Evolutionary conservation across 148 eudicot genomes (phyloP).

Genomic region (Cornus kousa): DNA sequence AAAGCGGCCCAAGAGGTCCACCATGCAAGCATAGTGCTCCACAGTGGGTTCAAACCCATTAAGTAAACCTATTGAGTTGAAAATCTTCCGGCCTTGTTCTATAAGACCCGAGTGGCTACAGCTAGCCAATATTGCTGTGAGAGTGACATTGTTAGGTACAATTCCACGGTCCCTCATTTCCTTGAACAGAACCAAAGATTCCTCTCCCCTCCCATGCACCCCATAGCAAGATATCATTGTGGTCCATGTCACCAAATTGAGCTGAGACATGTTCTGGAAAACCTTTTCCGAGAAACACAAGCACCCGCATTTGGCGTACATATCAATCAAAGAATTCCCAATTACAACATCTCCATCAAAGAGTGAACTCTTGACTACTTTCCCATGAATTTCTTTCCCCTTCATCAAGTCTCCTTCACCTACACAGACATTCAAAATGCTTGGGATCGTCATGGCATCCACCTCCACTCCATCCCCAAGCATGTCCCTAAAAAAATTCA

Average conservation of each 20-base stretch:
- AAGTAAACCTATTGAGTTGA: constrained; percentile 13
- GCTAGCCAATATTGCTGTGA: constrained; percentile 28
- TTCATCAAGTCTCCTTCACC: constrained; percentile 26
- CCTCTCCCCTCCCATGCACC: constrained; percentile 26
- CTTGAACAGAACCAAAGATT: constrained; percentile 25
- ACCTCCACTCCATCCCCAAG: constrained; percentile 16
- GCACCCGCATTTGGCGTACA: constrained; percentile 29
- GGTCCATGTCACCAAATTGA: constrained; percentile 30
- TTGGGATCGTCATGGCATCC: constrained; percentile 22
- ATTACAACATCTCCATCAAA: constrained; percentile 18
- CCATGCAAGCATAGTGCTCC: constrained; percentile 56
- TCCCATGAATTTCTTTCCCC: constrained; percentile 34
- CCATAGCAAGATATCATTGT: constrained; percentile 35
- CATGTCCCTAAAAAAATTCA: constrained; percentile 23
- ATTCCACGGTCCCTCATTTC: constrained; percentile 21
- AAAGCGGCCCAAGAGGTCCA: constrained; percentile 43
- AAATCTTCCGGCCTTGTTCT: constrained; percentile 21
- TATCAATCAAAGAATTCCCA: constrained; percentile 25
- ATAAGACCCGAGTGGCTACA: constrained; percentile 33
- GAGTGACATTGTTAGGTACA: constrained; percentile 27
- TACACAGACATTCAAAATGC: constrained; percentile 29
- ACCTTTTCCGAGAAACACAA: constrained; percentile 21
- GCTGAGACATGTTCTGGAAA: constrained; percentile 13
- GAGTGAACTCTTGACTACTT: constrained; percentile 12
- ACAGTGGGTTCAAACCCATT: constrained; percentile 21